Percentiles rank a stretch among this genome's conserved stretches.
These are phyloP conservation scores for Scolecobasidium constrictum DNA, from an alignment of 2,329 filamentous ascomycete genomes.

Conservation along the genomic window DNA sequence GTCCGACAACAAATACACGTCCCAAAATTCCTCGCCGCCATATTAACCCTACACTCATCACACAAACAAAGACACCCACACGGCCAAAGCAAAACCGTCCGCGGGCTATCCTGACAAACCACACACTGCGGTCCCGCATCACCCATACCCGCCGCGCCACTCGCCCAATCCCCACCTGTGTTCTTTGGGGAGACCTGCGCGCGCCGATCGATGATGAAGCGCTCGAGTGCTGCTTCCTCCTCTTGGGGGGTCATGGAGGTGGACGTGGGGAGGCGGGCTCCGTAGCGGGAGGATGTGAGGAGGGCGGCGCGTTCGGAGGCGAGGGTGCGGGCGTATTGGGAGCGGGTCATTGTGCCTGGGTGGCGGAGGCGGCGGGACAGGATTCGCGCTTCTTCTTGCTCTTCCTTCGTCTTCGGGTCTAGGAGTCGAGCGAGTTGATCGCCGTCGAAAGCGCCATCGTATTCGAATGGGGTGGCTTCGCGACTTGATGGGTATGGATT, in stretches of 20 bases:
- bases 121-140: conserved; percentile 76
- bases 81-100: conserved; percentile 91
- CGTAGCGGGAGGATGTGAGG: conserved; percentile 35
- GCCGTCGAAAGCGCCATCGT: conserved; percentile 48
- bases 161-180: conserved; percentile 42
- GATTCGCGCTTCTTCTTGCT: conserved; percentile 69
- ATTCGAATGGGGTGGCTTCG: conserved; percentile 42
- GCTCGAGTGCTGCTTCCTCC: conserved; percentile 48
- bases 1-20: conserved; percentile 91
- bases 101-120: conserved; percentile 76
- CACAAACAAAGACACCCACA: conserved; percentile 90
- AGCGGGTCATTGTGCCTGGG: conserved; percentile 67
- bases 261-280: conserved; percentile 25
- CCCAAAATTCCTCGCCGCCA: conserved; percentile 95
- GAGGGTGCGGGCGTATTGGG: conserved; percentile 58
- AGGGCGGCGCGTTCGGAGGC: conserved; percentile 61
- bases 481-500: conserved; percentile 37
- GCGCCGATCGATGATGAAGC: conserved; percentile 46
- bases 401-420: conserved; percentile 65
- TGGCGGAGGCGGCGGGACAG: conserved; percentile 70
- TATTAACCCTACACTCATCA: conserved; percentile 84
- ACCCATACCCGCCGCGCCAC: conserved; percentile 63
- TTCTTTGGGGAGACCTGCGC: conserved; percentile 16
- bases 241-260: conserved; percentile 34
- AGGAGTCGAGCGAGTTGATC: conserved; percentile 68